Base-by-base conservation (phyloP, 2,329 filamentous ascomycete species). In the Trichoderma koningiopsis region DNA sequence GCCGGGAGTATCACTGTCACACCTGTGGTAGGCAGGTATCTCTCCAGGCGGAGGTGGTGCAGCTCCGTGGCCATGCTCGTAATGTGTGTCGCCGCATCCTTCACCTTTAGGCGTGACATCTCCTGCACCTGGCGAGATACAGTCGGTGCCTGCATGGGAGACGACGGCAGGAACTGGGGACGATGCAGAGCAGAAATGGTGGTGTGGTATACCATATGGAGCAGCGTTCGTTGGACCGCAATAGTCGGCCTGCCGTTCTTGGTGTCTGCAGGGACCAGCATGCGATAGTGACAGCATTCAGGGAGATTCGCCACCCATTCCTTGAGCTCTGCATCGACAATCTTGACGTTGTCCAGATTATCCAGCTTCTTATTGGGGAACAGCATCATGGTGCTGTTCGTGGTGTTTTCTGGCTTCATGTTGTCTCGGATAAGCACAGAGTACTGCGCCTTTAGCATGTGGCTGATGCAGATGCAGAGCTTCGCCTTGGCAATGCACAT, bases 401-500 rank as follows among this genome's bases (percentile, higher is more conserved):
- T 92, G 53, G 92, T 92, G 71, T 88, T 87, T 72, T 93, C 92
- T 58, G 92, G 89, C 71, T 90, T 92, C 70, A 92, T 88, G 75
- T 93, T 92, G 74, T 94, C 91, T 74, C 93, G 91, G 76, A 94
- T 93, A 52, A 97, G 83, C 4, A 97, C 93, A 31, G 94, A 97
- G 79, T 97, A 97, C 77, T 97, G 95, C 40, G 94, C 91, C 53
- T 92, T 91, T 58, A 98, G 86, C 78, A 98, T 94, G 76, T 93
- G 90, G 77, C 92, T 95, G 78, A 97, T 93, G 79, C 92, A 93
- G 22, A 96, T 85, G 79, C 93, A 97, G 8, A 97, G 87, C 79
- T 94, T 93, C 4, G 94, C 92, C 79, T 97, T 97, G 73, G 94
- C 89, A 71, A 97, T 93, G 79, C 94, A 97, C 90, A 97, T 92